phyloP scores from a whole-genome alignment of 805 yeast genomes.

The Candida jianshihensis region DNA sequence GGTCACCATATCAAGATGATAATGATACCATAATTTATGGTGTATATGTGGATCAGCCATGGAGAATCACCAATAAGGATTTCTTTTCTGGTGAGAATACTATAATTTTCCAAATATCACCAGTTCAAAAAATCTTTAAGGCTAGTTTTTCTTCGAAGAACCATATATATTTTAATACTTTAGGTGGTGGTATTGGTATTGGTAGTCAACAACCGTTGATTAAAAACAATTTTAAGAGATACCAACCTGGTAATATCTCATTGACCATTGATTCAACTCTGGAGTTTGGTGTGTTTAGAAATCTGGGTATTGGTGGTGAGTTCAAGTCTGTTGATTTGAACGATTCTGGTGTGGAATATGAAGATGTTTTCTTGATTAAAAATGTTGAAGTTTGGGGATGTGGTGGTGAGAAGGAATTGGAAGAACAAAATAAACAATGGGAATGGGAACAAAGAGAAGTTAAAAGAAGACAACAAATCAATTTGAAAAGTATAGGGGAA shows the following conservation, averaged over 20 bases:
- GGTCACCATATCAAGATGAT: slow-evolving; percentile 20
- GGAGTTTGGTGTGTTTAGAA: slow-evolving; percentile 77
- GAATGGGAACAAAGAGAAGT: slow-evolving; percentile 92
- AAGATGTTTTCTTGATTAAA: slow-evolving; percentile 61
- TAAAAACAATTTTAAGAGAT: slow-evolving; percentile 38
- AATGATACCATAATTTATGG: slow-evolving; percentile 50
- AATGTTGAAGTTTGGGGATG: slow-evolving; percentile 91
- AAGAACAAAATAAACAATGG: slow-evolving; percentile 72
- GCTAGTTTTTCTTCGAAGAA: slow-evolving; percentile 29
- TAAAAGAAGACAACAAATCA: slow-evolving; percentile 64
- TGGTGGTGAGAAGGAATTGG: slow-evolving; percentile 72
- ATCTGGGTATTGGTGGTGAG: slow-evolving; percentile 50
- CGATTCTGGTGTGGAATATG: slow-evolving; percentile 36
- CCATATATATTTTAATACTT: slow-evolving; percentile 58
- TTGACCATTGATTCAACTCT: slow-evolving; percentile 69
- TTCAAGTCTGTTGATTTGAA: slow-evolving; percentile 29
- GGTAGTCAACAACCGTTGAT: slow-evolving; percentile 64
- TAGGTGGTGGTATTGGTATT: slow-evolving; percentile 78
- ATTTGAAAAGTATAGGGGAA: slow-evolving; percentile 61
- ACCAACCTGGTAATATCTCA: slow-evolving; percentile 70
- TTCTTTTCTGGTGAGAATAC: slow-evolving; percentile 61
- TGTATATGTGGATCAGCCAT: slow-evolving; percentile 59
- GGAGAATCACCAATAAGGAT: slow-evolving; percentile 68
- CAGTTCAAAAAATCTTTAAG: slow-evolving; percentile 51
- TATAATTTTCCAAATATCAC: slow-evolving; percentile 59